Conservation (phyloP, 2,329 filamentous ascomycete genomes). For the Botrytis hyacinthi region DNA sequence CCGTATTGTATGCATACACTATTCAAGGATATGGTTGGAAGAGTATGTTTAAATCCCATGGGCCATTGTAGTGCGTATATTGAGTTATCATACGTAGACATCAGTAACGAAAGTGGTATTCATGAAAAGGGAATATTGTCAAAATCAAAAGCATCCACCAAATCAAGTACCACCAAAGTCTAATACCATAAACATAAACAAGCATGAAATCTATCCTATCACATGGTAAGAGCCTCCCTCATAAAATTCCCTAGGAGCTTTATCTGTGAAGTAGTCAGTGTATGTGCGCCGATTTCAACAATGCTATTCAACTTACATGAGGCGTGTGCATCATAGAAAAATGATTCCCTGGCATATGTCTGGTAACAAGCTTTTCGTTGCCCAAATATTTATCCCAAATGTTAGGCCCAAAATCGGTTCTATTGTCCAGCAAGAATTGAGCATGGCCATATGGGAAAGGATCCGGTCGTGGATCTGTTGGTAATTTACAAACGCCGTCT, state of each 20-base stretch:
- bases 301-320: conserved; percentile 39
- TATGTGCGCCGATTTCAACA: no score
- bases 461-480: conserved; percentile 38
- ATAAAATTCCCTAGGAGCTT: conserved; percentile 16
- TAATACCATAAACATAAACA: neutral
- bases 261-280: conserved; percentile 10
- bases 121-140: neutral
- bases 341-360: conserved; percentile 28
- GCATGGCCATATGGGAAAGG: conserved; percentile 19
- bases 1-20: neutral
- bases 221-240: conserved; percentile 18
- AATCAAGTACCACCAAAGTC: conserved; percentile 2
- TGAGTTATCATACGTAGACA: neutral
- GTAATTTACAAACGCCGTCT: conserved; percentile 40
- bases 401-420: conserved; percentile 18
- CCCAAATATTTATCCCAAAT: conserved; percentile 21
- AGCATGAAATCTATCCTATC: neutral
- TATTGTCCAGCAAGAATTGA: conserved; percentile 21
- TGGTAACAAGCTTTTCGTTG: conserved; percentile 46
- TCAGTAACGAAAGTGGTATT: neutral
- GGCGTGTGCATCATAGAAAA: conserved; percentile 32
- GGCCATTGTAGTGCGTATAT: neutral
- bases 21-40: neutral
- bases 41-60: neutral
- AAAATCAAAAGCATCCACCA: neutral